phyloP scores from a whole-genome alignment of 2,329 filamentous ascomycete genomes.

The Diaporthe batatas region DNA sequence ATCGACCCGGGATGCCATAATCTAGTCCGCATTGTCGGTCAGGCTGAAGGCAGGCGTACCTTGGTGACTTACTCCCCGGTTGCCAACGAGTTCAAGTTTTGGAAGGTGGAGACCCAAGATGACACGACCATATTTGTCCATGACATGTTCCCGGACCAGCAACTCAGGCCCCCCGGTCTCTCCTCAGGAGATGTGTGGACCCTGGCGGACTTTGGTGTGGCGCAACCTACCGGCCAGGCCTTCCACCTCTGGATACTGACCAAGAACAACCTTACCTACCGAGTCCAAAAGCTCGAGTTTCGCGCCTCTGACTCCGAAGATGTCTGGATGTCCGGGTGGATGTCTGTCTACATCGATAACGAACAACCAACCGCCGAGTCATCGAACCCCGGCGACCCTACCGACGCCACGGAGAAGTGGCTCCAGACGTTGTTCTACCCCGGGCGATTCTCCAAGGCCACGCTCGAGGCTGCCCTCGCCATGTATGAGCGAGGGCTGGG shows the following conservation, averaged over 20 bases:
- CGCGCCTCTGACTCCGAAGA: slow-evolving; percentile 56
- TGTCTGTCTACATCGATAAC: slow-evolving; percentile 73
- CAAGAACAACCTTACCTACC: slow-evolving; percentile 86
- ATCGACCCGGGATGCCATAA: slow-evolving; percentile 85
- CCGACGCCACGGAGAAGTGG: slow-evolving; percentile 87
- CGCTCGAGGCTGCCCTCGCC: slow-evolving; percentile 84
- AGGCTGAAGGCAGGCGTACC: slow-evolving; percentile 63
- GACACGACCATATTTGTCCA: slow-evolving; percentile 74
- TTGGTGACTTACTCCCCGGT: slow-evolving; percentile 90
- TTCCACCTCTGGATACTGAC: slow-evolving; percentile 82
- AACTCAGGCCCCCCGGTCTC: slow-evolving; percentile 76
- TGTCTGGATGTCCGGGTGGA: slow-evolving; percentile 78
- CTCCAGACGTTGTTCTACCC: slow-evolving; percentile 85
- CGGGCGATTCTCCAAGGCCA: slow-evolving; percentile 82
- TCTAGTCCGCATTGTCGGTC: slow-evolving; percentile 79
- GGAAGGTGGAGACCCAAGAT: slow-evolving; percentile 77
- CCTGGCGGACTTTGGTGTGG: slow-evolving; percentile 79
- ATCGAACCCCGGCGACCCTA: slow-evolving; percentile 73
- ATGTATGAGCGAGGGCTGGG: slow-evolving; percentile 80
- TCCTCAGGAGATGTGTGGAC: slow-evolving; percentile 84
- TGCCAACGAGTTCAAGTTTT: slow-evolving; percentile 94
- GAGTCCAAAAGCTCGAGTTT: slow-evolving; percentile 80
- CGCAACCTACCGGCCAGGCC: slow-evolving; percentile 65
- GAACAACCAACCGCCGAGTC: slow-evolving; percentile 66
- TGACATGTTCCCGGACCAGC: slow-evolving; percentile 76